Conservation (phyloP, 2,329 filamentous ascomycete genomes). For the Ilyonectria mors-panacis region DNA sequence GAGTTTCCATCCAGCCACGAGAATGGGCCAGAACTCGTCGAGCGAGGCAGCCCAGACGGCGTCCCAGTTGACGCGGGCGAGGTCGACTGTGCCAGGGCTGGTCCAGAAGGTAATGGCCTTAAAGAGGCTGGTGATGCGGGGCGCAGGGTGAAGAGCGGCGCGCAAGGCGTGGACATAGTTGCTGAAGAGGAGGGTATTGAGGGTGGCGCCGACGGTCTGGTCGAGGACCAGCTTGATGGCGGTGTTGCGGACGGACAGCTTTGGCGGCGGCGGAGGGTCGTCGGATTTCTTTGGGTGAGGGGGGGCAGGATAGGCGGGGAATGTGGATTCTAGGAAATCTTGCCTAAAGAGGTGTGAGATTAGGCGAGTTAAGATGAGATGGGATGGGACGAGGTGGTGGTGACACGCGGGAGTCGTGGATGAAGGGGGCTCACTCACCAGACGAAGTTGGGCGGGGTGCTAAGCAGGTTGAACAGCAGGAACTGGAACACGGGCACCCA, state of each 20-base stretch:
- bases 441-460: constrained; percentile 85
- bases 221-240: constrained; percentile 77
- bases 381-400: constrained; percentile 9
- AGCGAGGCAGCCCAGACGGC: constrained; percentile 60
- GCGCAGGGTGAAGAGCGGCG: constrained; percentile 61
- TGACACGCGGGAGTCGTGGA: not conserved
- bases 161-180: constrained; percentile 71
- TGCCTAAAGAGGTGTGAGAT: constrained; percentile 68
- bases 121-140: constrained; percentile 55
- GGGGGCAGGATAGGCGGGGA: constrained; percentile 75
- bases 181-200: constrained; percentile 78
- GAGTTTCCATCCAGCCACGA: constrained; percentile 77
- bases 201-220: constrained; percentile 75
- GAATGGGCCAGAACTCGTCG: constrained; percentile 74
- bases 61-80: constrained; percentile 61
- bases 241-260: constrained; percentile 75
- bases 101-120: constrained; percentile 54
- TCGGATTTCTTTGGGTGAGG: constrained; percentile 55
- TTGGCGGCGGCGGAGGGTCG: constrained; percentile 51
- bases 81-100: constrained; percentile 60
- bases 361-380: not conserved
- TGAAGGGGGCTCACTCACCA: constrained; percentile 68
- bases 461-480: constrained; percentile 79
- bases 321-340: constrained; percentile 80
- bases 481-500: constrained; percentile 82